Conservation (phyloP, 805 yeast species). For the Candida broadrunensis region DNA sequence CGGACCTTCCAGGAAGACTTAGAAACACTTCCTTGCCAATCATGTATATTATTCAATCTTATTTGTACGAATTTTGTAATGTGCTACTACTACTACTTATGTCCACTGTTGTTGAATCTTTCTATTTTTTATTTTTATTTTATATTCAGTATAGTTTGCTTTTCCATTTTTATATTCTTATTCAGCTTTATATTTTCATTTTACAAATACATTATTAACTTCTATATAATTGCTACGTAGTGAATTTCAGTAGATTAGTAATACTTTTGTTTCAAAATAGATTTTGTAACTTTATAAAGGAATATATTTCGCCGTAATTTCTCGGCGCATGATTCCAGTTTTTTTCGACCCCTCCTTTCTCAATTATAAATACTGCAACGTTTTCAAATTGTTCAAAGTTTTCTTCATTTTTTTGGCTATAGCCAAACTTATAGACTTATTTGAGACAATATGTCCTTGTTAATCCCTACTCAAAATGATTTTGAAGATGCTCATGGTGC, state of each 20-base stretch:
- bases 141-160: neutral
- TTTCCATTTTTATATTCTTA: neutral
- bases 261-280: no score
- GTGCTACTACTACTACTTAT: neutral
- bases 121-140: neutral
- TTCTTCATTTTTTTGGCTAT: no score
- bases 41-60: neutral
- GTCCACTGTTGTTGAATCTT: neutral
- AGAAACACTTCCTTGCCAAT: neutral
- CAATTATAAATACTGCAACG: no score
- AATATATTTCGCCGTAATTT: no score
- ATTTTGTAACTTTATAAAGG: no score
- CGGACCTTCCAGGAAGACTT: conserved; percentile 41
- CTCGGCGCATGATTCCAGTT: no score
- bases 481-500: conserved; percentile 31
- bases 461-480: conserved; percentile 30
- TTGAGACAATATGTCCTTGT: conserved; percentile 22
- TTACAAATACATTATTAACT: neutral
- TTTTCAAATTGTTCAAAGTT: no score
- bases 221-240: no score
- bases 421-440: no score
- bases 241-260: no score
- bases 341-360: no score
- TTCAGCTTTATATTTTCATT: neutral
- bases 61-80: neutral